Conservation (phyloP, 371 early-diverging fungal genomes). For the Mortierella sp. region DNA sequence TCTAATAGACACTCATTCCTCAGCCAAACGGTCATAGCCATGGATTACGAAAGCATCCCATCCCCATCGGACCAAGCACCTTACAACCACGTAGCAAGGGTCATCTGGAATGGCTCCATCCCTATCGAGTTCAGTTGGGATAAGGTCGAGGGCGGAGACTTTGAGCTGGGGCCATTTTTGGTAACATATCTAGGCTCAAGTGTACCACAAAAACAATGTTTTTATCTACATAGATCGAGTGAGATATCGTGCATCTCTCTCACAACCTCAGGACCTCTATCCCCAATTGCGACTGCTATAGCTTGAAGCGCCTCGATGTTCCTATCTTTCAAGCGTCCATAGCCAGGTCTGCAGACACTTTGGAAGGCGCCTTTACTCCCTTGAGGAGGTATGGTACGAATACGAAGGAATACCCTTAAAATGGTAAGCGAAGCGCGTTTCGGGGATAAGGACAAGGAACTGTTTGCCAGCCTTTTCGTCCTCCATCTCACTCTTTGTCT, state of each 20-base stretch:
- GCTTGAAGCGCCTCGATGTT: conserved; percentile 69
- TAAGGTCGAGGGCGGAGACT: conserved; percentile 37
- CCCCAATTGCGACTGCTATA: conserved; percentile 29
- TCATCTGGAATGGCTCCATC: conserved; percentile 66
- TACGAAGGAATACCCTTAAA: conserved; percentile 70
- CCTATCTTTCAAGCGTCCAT: conserved; percentile 70
- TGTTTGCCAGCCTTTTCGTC: background rate
- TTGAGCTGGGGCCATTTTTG: conserved; percentile 56
- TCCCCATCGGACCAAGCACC: conserved; percentile 2
- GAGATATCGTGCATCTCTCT: background rate
- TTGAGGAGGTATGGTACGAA: conserved; percentile 71
- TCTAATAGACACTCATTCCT: too few relatives aligned
- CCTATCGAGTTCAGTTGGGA: conserved; percentile 61
- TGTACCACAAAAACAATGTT: background rate
- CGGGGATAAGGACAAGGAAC: too few relatives aligned
- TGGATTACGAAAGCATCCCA: background rate
- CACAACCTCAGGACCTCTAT: too few relatives aligned
- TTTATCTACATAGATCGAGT: background rate
- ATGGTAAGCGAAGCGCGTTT: conserved; percentile 63
- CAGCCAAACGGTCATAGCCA: background rate
- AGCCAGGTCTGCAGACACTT: conserved; percentile 57
- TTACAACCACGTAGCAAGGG: conserved; percentile 25
- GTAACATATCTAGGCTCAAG: too few relatives aligned
- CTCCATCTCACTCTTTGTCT: conserved; percentile 59
- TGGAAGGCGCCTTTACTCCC: conserved; percentile 35